Evolutionary conservation across 2,329 filamentous ascomycete genomes (phyloP), one percentile per base, ranked within the genome.

Genomic region (Malbranchea cinnamomea): DNA sequence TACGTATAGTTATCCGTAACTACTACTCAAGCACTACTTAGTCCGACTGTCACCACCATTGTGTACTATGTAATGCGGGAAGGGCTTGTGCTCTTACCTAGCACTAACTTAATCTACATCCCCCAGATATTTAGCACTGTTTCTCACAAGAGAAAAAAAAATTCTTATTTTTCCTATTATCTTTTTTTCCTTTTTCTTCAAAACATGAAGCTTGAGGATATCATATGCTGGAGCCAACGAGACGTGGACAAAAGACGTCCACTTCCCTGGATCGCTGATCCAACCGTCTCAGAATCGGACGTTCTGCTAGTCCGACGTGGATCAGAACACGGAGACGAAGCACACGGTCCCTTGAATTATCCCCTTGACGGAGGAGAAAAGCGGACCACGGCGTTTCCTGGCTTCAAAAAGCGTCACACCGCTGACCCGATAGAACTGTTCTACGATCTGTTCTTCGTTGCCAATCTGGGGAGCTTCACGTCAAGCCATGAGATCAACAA

Each of bases 381-480:
- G 13, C 13, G 10, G 21, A 10, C 22, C 11, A 16, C 21, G 7
- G 22, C 21, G n/a, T 17, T 24, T 5, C 28, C 25, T 3, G 26
- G 20, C 11, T 25, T 35, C 14, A 35, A 17, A 21, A 35, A 35
- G 28, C 28, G 28, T 16, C 19, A 28, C 21, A 9, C 24, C 23
- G 20, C 28, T 9, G 25, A 19, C 3, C 61, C 65, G n/a, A 58
- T 67, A 25, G 62, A 72, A 42, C 53, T 72, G 3, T 72, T 72
- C 44, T 71, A 67, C 40, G 68, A 72, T 44, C 50, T 73, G 0
- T 72, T 71, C 42, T 68, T 72, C 35, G 67, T 75, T 4, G 72
- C 71, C 32, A 78, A 76, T 39, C 56, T 77, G 31, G 70, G 67
- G 4, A 71, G 73, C 9, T 78, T 78, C 43, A 69, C 66, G 5